Evolutionary conservation across 2,329 filamentous ascomycete species (phyloP).

Genomic region (Claviceps arundinis): DNA sequence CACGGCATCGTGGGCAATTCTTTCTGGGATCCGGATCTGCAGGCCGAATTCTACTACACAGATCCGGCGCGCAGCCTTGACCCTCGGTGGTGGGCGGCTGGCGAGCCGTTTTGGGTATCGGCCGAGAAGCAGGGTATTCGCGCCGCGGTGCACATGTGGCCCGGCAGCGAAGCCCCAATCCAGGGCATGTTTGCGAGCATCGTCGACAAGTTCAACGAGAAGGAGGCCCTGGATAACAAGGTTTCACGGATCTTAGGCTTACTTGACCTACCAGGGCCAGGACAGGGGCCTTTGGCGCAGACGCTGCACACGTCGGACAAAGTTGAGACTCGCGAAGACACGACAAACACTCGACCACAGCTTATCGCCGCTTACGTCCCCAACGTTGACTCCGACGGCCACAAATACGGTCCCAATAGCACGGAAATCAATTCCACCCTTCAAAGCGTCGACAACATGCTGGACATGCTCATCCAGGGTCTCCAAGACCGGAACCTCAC

Average conservation of each 20-base stretch:
- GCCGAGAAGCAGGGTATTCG: constrained; percentile 71
- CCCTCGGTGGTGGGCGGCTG: constrained; percentile 77
- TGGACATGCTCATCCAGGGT: constrained; percentile 62
- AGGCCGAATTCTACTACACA: constrained; percentile 81
- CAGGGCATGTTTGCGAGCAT: constrained; percentile 61
- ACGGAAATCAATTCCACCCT: constrained; percentile 79
- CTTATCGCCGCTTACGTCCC: constrained; percentile 92
- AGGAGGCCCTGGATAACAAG: constrained; percentile 62
- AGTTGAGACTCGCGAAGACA: constrained; percentile 12
- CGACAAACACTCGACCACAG: constrained; percentile 57
- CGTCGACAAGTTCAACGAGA: constrained; percentile 72
- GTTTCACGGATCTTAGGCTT: constrained; percentile 68
- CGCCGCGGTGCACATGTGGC: constrained; percentile 95
- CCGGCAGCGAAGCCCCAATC: constrained; percentile 83
- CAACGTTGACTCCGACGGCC: constrained; percentile 77
- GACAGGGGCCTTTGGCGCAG: constrained; percentile 32
- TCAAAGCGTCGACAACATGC: constrained; percentile 65
- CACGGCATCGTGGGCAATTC: constrained; percentile 90
- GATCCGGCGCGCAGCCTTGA: constrained; percentile 63
- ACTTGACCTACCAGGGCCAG: constrained; percentile 66
- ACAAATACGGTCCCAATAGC: constrained; percentile 84
- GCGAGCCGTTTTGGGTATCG: constrained; percentile 87
- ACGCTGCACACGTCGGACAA: neutral
- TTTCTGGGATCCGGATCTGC: constrained; percentile 73
- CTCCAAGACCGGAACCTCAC: constrained; percentile 75